Evolutionary conservation across 2,329 filamentous ascomycete species (phyloP), one percentile per base, ranked within the genome.

Genomic region (Fusarium sp.): DNA sequence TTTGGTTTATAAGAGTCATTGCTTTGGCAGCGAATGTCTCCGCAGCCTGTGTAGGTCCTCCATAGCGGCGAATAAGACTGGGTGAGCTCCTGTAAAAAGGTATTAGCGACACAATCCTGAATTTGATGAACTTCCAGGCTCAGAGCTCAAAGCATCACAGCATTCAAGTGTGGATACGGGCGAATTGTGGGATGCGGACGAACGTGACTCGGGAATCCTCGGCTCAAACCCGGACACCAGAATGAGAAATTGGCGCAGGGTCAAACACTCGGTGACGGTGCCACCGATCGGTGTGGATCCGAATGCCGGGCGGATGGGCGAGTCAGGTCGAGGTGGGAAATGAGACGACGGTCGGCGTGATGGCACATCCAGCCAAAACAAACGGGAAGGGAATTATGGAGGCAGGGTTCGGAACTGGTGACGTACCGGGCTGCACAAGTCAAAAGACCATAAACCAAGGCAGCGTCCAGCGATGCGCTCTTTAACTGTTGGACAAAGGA

Each of bases 401-500:
- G 67, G 64, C 61, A 67, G 47, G 47, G 47, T 58, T 69, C 57
- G 29, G 51, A 59, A 60, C 22, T 68, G 59, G 57, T 56, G 64
- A 78, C 86, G 78, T 86, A 89, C 87, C 87, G 81, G 67, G 87
- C 85, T 63, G 86, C 87, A 49, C 83, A 86, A 49, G 86, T 86
- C 72, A 89, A 79, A 34, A 89, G 83, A 16, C 86, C 87, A 67
- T 88, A 87, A 58, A 88, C 82, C 69, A 89, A 85, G 49, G 85
- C 86, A 30, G 84, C 80, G 61, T 89, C 87, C 34, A 89, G 82
- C 4, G 83, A 82, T 24, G 81, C 83, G 71, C 82, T 86, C 80
- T 88, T 89, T 53, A 89, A 82, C 75, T 88, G 87, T 78, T 88
- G 86, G 34, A 89, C 77, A 77, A 89, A 89, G 4, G 87, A 87